Conservation (phyloP, 306 rosid genomes). For the Dalbergia cultrata region DNA sequence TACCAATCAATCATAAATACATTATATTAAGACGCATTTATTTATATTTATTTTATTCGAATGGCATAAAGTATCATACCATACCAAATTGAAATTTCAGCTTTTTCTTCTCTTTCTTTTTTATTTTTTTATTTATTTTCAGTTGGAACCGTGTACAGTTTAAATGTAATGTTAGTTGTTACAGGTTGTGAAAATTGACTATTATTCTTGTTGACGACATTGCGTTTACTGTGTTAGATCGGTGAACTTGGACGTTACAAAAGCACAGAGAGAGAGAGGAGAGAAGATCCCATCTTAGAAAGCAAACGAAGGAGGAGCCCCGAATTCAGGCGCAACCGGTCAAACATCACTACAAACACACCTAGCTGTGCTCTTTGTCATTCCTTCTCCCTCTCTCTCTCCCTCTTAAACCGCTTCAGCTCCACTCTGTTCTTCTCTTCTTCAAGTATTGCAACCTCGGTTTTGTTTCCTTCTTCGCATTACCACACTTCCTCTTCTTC, state of each 20-base stretch:
- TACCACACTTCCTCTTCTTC: neutral
- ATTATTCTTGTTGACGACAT: slow-evolving; percentile 15
- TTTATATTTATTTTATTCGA: neutral
- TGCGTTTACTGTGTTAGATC: slow-evolving; percentile 23
- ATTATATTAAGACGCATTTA: no score
- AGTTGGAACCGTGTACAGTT: neutral
- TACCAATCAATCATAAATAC: neutral
- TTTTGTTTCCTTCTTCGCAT: neutral
- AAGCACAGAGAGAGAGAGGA: neutral
- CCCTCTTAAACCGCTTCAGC: neutral
- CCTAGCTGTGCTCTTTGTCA: neutral
- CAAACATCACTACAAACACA: slow-evolving; percentile 32
- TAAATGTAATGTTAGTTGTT: neutral
- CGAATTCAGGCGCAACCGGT: slow-evolving; percentile 24
- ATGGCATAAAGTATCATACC: neutral
- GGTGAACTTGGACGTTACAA: neutral
- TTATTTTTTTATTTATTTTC: neutral
- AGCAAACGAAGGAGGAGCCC: neutral
- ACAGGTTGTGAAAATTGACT: slow-evolving; percentile 34
- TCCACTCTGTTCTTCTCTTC: neutral
- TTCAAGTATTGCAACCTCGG: neutral
- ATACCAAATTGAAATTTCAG: neutral
- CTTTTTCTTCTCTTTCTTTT: neutral
- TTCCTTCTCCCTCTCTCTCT: slow-evolving; percentile 15
- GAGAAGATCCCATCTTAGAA: neutral